Evolutionary conservation across 305 asterid species (phyloP).

Genomic region (Lippia alba): DNA sequence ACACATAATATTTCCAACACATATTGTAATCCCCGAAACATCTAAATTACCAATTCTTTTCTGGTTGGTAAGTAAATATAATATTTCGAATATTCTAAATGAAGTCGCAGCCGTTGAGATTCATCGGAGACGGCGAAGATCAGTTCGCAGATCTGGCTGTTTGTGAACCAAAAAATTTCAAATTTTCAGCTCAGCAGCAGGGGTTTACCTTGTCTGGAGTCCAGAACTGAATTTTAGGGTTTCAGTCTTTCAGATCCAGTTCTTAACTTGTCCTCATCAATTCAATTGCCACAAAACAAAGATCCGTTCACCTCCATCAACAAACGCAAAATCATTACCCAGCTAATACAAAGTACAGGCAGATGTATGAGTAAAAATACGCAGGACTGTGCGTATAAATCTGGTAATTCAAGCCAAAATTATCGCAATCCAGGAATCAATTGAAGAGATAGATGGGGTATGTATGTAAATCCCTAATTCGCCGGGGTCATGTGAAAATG

Average conservation of each 20-base stretch:
- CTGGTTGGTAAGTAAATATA: too few species aligned
- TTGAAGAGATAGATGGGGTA: too few species aligned
- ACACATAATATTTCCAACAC: too few species aligned
- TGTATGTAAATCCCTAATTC: too few species aligned
- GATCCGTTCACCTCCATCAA: constrained; percentile 40
- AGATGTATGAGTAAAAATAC: not conserved
- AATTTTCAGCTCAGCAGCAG: constrained; percentile 42
- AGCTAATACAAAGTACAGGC: constrained; percentile 26
- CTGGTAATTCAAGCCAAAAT: too few species aligned
- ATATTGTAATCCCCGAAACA: too few species aligned
- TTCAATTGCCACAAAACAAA: constrained; percentile 39
- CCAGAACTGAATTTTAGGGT: constrained; percentile 58
- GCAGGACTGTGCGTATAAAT: too few species aligned
- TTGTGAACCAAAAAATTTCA: constrained; percentile 38
- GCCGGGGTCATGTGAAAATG: too few species aligned
- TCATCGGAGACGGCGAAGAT: too few species aligned
- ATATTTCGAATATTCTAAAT: constrained; percentile 10
- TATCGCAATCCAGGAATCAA: too few species aligned
- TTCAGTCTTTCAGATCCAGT: constrained; percentile 54
- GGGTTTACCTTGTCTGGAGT: constrained; percentile 56
- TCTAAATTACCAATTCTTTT: too few species aligned
- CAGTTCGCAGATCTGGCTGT: constrained; percentile 37
- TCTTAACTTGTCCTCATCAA: constrained; percentile 41
- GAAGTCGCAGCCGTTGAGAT: too few species aligned
- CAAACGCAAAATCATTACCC: constrained; percentile 37